phyloP scores from a whole-genome alignment of 2,329 filamentous ascomycete species.

The Fusarium longipes region DNA sequence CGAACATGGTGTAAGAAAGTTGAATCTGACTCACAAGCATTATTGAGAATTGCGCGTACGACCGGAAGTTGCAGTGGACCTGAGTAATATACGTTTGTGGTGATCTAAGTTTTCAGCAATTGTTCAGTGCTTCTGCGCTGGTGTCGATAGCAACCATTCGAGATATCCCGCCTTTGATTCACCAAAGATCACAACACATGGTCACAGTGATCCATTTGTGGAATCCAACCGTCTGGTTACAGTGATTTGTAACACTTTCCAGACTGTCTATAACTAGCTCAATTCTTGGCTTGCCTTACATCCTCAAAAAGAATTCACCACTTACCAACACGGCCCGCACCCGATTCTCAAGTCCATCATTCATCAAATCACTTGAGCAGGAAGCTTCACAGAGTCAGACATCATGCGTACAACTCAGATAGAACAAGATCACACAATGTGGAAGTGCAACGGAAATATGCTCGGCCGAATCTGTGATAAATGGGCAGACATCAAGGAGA shows the following conservation, averaged over 20 bases:
- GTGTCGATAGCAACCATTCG: too few species aligned
- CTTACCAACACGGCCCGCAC: too few species aligned
- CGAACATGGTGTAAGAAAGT: too few species aligned
- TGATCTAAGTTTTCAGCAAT: too few species aligned
- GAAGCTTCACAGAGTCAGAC: not conserved
- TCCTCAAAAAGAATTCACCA: not conserved
- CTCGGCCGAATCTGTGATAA: not conserved
- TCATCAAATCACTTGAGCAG: not conserved
- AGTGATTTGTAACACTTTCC: not conserved
- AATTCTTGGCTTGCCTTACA: fast-evolving
- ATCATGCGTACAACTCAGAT: not conserved
- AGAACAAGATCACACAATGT: not conserved
- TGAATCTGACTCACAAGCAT: too few species aligned
- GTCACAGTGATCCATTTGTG: not conserved
- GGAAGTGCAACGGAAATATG: not conserved
- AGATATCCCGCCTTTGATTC: not conserved
- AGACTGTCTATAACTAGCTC: not conserved
- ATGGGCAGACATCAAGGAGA: not conserved
- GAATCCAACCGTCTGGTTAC: too few species aligned
- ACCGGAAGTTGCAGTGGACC: too few species aligned
- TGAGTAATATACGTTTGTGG: too few species aligned
- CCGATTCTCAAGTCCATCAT: too few species aligned
- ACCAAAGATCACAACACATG: not conserved
- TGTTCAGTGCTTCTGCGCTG: not conserved
- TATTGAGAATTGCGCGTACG: too few species aligned